Conservation (phyloP, 1,139 yeast species). For the Kluyveromyces marxianus region DNA sequence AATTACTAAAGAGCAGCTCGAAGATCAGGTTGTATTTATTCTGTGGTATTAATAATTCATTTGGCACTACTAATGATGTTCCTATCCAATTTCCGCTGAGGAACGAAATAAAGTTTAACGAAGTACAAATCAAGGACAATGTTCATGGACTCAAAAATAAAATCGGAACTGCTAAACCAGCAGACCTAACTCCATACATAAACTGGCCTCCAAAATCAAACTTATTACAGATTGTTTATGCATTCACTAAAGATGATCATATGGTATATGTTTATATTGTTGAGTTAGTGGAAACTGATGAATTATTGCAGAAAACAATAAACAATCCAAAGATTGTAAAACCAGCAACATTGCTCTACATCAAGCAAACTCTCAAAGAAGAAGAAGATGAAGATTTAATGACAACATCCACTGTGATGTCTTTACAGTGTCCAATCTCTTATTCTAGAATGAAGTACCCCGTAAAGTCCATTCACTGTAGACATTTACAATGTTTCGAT, state of each 20-base stretch:
- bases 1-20: conserved; percentile 26
- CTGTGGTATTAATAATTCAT: conserved; percentile 38
- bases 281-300: conserved; percentile 39
- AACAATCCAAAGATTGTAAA: conserved; percentile 41
- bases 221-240: conserved; percentile 43
- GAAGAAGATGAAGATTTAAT: conserved; percentile 52
- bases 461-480: conserved; percentile 49
- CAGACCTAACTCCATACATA: conserved; percentile 47
- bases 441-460: conserved; percentile 56
- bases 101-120: conserved; percentile 48
- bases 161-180: conserved; percentile 60
- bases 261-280: conserved; percentile 48
- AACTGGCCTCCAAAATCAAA: conserved; percentile 22
- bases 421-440: conserved; percentile 59
- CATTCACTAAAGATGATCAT: conserved; percentile 41
- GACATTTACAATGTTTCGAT: conserved; percentile 70
- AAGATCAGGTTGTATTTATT: conserved; percentile 37
- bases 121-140: conserved; percentile 38
- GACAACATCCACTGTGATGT: conserved; percentile 48
- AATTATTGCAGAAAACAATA: conserved; percentile 29
- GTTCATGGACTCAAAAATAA: conserved; percentile 55
- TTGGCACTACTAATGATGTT: conserved; percentile 32
- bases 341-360: conserved; percentile 39
- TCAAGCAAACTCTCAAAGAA: conserved; percentile 33
- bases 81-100: conserved; percentile 52